Percentiles rank a stretch among this genome's conserved stretches.
Evolutionary conservation across 176 grass and related monocot genomes (phyloP).

Genomic region (Zoysia japonica): DNA sequence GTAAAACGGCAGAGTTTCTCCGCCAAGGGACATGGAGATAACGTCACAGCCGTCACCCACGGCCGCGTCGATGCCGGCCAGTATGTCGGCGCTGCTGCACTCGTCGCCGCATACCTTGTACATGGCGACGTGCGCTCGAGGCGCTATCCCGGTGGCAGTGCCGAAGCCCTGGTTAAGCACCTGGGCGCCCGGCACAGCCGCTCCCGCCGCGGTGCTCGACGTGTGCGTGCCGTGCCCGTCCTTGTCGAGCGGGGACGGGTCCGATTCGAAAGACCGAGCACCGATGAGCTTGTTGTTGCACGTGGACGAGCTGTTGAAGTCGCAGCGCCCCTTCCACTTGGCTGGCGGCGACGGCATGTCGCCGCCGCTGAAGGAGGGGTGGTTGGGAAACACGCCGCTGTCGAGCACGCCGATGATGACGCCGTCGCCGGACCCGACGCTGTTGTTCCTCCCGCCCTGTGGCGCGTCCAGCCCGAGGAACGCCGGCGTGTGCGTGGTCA

Average conservation of each 20-base stretch:
- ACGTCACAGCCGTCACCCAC: conserved; percentile 53
- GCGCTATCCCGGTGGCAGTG: conserved; percentile 43
- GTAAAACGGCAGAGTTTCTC: neutral
- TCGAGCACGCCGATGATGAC: conserved; percentile 70
- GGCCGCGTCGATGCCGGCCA: conserved; percentile 47
- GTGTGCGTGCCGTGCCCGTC: conserved; percentile 66
- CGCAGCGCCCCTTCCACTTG: conserved; percentile 59
- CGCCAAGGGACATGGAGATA: conserved; percentile 41
- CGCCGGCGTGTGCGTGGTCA: conserved; percentile 59
- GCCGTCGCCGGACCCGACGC: conserved; percentile 35
- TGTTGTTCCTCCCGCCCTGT: conserved; percentile 16
- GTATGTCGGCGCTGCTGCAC: conserved; percentile 33
- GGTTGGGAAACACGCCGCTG: conserved; percentile 48
- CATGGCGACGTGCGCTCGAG: conserved; percentile 53
- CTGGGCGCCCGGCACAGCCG: conserved; percentile 41
- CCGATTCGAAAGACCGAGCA: conserved; percentile 2
- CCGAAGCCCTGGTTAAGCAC: conserved; percentile 43
- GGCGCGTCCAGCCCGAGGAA: conserved; percentile 51
- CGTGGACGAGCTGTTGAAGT: conserved; percentile 29
- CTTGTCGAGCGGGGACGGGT: conserved; percentile 28
- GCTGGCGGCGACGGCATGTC: conserved; percentile 51
- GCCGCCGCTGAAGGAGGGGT: conserved; percentile 58
- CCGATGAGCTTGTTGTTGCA: conserved; percentile 85
- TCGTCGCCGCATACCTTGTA: conserved; percentile 48
- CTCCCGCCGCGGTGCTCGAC: conserved; percentile 62